Percentiles rank a stretch among this genome's conserved stretches.
Evolutionary conservation across 305 asterid species (phyloP).

Genomic region (Lippia alba): DNA sequence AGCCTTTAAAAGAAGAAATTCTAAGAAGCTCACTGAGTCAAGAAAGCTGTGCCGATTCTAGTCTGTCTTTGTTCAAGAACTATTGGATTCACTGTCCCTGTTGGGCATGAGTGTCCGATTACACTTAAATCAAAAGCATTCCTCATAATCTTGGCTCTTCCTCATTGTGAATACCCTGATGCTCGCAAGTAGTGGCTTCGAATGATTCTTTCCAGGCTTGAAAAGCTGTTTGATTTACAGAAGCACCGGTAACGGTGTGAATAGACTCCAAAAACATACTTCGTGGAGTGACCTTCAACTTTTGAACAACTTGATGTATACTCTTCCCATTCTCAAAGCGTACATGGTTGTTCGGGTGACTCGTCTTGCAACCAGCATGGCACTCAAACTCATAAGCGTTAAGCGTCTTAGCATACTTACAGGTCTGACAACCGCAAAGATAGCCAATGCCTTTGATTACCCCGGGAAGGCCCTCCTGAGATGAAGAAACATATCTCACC

Average conservation of each 20-base stretch:
- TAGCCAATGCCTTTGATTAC: slow-evolving; percentile 68
- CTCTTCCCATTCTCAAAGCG: slow-evolving; percentile 67
- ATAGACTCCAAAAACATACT: slow-evolving; percentile 57
- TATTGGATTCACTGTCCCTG: too few relatives aligned
- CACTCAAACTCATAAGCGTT: slow-evolving; percentile 73
- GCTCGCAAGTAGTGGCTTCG: slow-evolving; percentile 64
- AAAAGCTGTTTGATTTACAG: slow-evolving; percentile 66
- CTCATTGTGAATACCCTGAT: slow-evolving; percentile 60
- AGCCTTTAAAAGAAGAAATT: too few relatives aligned
- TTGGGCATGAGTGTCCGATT: too few relatives aligned
- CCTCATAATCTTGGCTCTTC: slow-evolving; percentile 37
- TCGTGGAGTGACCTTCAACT: slow-evolving; percentile 61
- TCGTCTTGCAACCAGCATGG: slow-evolving; percentile 73
- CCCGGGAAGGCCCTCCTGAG: slow-evolving; percentile 67
- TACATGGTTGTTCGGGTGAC: slow-evolving; percentile 82
- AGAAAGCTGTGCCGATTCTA: too few relatives aligned
- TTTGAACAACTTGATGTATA: slow-evolving; percentile 66
- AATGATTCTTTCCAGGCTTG: slow-evolving; percentile 70
- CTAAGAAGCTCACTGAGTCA: too few relatives aligned
- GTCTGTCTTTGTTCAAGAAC: too few relatives aligned
- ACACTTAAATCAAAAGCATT: too few relatives aligned
- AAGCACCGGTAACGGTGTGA: slow-evolving; percentile 63
- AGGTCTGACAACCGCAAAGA: slow-evolving; percentile 68
- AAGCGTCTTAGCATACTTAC: slow-evolving; percentile 63
- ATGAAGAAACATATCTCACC: slow-evolving; percentile 55